These are phyloP conservation scores for Saksenaea vasiformis DNA, from an alignment of 371 early-diverging fungal species.

Conservation along the genomic window DNA sequence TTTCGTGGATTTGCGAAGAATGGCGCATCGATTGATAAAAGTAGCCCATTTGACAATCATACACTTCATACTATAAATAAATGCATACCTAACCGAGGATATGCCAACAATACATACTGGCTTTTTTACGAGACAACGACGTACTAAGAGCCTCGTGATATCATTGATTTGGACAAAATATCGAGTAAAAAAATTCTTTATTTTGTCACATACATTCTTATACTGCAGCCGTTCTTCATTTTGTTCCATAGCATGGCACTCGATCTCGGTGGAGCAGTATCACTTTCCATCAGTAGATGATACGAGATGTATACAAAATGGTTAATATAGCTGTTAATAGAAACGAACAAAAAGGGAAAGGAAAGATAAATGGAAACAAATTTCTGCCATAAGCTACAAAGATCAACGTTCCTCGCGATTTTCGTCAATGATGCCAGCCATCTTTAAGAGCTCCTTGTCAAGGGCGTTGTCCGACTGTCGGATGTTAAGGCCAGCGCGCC, in stretches of 20 bases:
- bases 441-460: constrained; percentile 47
- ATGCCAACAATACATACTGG: not conserved
- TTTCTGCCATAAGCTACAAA: not conserved
- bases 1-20: not conserved
- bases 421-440: constrained; percentile 53
- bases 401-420: constrained; percentile 29
- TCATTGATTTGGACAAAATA: not conserved
- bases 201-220: not conserved
- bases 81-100: not conserved
- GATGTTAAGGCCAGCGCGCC: constrained; percentile 47
- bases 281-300: no score
- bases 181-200: not conserved
- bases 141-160: not conserved
- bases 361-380: not conserved
- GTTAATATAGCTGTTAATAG: not conserved
- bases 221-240: not conserved
- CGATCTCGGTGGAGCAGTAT: no score
- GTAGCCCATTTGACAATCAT: not conserved
- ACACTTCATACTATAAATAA: not conserved
- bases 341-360: not conserved
- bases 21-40: not conserved
- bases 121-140: not conserved
- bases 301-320: no score
- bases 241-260: not conserved
- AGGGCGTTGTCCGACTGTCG: constrained; percentile 44